These are phyloP conservation scores for Pisolithus sp. DNA, from an alignment of 768 basidiomycete genomes.

Conservation along the genomic window DNA sequence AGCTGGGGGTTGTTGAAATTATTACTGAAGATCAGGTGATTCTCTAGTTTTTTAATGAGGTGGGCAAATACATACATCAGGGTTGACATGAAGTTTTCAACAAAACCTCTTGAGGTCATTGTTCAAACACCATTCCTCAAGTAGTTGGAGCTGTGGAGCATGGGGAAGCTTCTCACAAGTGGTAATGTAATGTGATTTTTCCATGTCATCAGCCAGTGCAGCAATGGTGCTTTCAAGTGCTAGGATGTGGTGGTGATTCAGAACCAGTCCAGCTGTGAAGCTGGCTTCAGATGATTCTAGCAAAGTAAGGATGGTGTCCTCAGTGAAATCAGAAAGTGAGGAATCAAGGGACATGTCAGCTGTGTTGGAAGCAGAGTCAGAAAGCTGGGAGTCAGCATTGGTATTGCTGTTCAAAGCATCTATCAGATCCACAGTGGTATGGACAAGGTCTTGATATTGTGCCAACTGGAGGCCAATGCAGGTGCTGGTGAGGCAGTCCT, in stretches of 20 bases:
- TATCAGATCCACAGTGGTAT: not conserved
- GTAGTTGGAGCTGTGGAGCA: slow-evolving; percentile 9
- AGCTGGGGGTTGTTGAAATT: slow-evolving; percentile 15
- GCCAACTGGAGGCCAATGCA: not conserved
- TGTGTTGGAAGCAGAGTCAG: not conserved
- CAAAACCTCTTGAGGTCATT: slow-evolving; percentile 18
- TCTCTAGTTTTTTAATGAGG: slow-evolving; percentile 12
- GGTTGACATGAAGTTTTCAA: slow-evolving; percentile 20
- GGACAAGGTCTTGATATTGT: not conserved
- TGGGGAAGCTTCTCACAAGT: not conserved
- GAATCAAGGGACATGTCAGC: not conserved
- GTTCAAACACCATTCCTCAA: slow-evolving; percentile 3
- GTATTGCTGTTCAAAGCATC: not conserved
- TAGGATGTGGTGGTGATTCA: not conserved
- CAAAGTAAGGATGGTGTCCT: not conserved
- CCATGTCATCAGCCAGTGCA: not conserved
- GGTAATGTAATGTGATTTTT: not conserved
- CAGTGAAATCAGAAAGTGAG: not conserved
- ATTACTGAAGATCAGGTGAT: slow-evolving; percentile 24
- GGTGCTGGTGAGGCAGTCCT: not conserved
- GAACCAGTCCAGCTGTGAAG: not conserved
- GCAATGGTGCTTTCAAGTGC: not conserved
- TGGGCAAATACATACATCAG: slow-evolving; percentile 21
- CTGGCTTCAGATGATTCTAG: not conserved
- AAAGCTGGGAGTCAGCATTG: too few species aligned